These are phyloP conservation scores for Monilinia fructicola DNA, from an alignment of 2,329 filamentous ascomycete genomes.

Conservation along the genomic window DNA sequence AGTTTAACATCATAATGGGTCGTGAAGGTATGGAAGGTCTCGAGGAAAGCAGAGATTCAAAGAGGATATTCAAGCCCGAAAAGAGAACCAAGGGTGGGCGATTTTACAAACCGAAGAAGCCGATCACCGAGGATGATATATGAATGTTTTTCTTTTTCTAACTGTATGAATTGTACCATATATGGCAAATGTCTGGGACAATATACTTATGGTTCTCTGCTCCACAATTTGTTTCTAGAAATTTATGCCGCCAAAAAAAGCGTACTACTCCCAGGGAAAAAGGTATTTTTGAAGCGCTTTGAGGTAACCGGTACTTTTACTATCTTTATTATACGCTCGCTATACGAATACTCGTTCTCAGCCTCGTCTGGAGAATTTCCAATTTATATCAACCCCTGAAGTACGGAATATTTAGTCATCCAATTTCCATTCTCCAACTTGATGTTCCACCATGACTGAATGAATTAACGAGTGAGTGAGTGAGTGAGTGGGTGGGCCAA, in stretches of 20 bases:
- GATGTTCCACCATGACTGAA: conserved; percentile 5
- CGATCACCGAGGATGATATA: conserved; percentile 38
- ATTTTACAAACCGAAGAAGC: conserved; percentile 42
- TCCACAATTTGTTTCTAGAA: conserved; percentile 12
- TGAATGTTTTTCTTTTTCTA: conserved; percentile 5
- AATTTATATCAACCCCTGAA: conserved; percentile 15
- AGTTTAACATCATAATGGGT: conserved; percentile 43
- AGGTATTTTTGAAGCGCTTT: background rate
- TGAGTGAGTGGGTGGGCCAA: conserved; percentile 7
- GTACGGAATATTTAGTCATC: background rate
- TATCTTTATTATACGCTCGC: too few relatives aligned
- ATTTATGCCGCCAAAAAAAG: background rate
- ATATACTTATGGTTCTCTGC: background rate
- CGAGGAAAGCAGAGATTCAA: conserved; percentile 33
- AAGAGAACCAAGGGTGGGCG: conserved; percentile 42
- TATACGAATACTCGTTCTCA: background rate
- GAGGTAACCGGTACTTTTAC: too few relatives aligned
- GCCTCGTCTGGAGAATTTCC: conserved; percentile 8
- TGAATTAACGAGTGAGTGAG: conserved; percentile 1
- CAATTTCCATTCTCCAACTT: conserved; percentile 10
- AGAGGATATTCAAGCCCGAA: conserved; percentile 32
- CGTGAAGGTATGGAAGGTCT: conserved; percentile 37
- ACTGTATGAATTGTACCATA: conserved; percentile 9
- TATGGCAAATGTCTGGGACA: background rate
- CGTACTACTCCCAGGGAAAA: background rate